A percentile compares a stretch with the other conserved stretches of the same genome.
phyloP scores from a whole-genome alignment of 2,329 filamentous ascomycete genomes.

The Botrytis paeoniae region DNA sequence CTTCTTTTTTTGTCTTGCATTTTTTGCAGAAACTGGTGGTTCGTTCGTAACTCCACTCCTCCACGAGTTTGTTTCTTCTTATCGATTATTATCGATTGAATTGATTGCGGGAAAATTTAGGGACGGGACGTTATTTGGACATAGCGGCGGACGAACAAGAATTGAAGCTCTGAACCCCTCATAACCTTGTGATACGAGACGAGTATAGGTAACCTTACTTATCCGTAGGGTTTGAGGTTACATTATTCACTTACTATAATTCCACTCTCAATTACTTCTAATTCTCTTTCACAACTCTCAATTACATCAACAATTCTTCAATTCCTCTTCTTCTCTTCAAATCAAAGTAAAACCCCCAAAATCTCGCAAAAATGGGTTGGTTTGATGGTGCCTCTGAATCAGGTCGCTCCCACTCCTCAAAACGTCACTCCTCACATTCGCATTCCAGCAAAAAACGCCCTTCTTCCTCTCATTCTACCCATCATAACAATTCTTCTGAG shows the following conservation, averaged over 20 bases:
- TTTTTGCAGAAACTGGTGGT: background rate
- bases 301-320: background rate
- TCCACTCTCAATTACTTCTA: background rate
- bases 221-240: background rate
- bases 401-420: conserved; percentile 31
- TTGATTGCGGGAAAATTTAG: background rate
- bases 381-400: conserved; percentile 42
- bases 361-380: conserved; percentile 43
- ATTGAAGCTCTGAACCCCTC: conserved; percentile 9
- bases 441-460: conserved; percentile 27
- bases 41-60: background rate
- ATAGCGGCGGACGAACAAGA: conserved; percentile 7
- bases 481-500: conserved; percentile 13
- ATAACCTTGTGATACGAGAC: background rate
- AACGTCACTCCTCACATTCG: conserved; percentile 32
- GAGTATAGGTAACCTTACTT: background rate
- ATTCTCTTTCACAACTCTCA: background rate
- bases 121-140: conserved; percentile 17
- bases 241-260: background rate
- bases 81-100: background rate
- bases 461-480: conserved; percentile 21
- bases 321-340: background rate
- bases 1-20: conserved; percentile 16
- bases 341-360: background rate
- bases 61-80: background rate